These are phyloP conservation scores for Emergomyces africanus DNA, from an alignment of 2,329 filamentous ascomycete genomes.

Conservation along the genomic window DNA sequence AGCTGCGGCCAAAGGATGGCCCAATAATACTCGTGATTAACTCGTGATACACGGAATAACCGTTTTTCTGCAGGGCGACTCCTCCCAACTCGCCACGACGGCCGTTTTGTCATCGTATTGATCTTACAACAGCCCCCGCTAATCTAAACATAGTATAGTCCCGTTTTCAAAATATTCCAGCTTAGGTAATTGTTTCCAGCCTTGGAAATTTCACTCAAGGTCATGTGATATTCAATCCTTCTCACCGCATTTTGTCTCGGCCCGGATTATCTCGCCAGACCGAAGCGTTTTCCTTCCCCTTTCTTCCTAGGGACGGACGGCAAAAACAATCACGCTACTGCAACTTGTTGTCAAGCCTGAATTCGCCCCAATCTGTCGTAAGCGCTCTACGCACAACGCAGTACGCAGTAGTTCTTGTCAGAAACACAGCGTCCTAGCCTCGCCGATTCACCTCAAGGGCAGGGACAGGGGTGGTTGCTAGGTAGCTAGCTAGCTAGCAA, in stretches of 20 bases:
- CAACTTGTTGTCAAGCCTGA: not conserved
- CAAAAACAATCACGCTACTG: not conserved
- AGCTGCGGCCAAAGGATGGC: not conserved
- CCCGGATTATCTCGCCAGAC: not conserved
- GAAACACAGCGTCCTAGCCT: not conserved
- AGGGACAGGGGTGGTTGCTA: not conserved
- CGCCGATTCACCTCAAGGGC: not conserved
- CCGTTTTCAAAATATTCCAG: not conserved
- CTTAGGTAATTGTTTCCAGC: not conserved
- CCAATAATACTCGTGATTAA: not conserved
- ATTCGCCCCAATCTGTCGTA: not conserved
- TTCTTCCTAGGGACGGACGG: no score
- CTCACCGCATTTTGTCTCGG: not conserved
- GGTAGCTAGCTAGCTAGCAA: not conserved
- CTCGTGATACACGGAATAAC: not conserved
- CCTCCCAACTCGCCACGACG: not conserved
- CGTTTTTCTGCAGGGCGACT: not conserved
- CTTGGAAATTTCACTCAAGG: no score
- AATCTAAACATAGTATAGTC: not conserved
- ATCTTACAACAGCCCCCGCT: not conserved
- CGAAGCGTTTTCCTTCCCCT: not conserved
- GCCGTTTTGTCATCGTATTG: not conserved
- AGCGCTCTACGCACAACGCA: not conserved
- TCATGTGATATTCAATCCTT: not conserved
- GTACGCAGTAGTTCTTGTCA: no score